phyloP scores from a whole-genome alignment of 1,284 basidiomycete genomes.

The Ganoderma meredithae region DNA sequence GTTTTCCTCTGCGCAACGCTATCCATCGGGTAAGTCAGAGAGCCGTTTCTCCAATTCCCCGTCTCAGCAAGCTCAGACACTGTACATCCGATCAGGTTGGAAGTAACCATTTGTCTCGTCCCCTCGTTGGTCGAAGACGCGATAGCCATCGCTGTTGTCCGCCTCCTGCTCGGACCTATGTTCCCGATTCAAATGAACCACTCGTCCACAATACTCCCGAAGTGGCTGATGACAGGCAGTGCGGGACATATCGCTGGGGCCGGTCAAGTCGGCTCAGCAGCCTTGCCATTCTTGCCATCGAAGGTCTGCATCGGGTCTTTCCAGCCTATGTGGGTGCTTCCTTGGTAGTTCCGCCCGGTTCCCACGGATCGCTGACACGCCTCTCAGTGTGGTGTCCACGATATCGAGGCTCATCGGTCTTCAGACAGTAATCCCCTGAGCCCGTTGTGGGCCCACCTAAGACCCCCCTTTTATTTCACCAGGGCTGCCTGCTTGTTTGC shows the following conservation, averaged over 20 bases:
- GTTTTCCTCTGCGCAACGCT: slow-evolving; percentile 60
- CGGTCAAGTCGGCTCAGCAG: slow-evolving; percentile 71
- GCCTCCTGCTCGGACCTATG: slow-evolving; percentile 55
- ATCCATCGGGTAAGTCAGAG: slow-evolving; percentile 54
- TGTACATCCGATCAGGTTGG: slow-evolving; percentile 48
- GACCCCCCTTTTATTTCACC: too few relatives aligned
- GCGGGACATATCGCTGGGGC: slow-evolving; percentile 73
- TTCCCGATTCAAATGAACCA: slow-evolving; percentile 73
- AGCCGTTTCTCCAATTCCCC: not conserved
- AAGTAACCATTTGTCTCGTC: slow-evolving; percentile 71
- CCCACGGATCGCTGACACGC: not conserved
- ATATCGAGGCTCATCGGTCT: slow-evolving; percentile 42
- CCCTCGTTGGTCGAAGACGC: slow-evolving; percentile 67
- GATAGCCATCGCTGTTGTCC: slow-evolving; percentile 64
- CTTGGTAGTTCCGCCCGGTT: slow-evolving; percentile 57
- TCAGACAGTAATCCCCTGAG: slow-evolving; percentile 40
- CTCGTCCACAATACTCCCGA: slow-evolving; percentile 58
- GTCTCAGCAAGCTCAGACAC: not conserved
- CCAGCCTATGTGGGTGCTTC: slow-evolving; percentile 66
- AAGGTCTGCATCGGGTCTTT: too few relatives aligned
- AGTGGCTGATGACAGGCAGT: slow-evolving; percentile 67
- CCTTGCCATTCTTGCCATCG: slow-evolving; percentile 75
- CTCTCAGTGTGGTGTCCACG: slow-evolving; percentile 32
- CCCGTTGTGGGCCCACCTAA: slow-evolving; percentile 28
- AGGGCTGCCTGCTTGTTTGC: not conserved